These are phyloP conservation scores for Cutaneotrichosporon dermatis DNA, from an alignment of 1,284 basidiomycete genomes.

Conservation along the genomic window DNA sequence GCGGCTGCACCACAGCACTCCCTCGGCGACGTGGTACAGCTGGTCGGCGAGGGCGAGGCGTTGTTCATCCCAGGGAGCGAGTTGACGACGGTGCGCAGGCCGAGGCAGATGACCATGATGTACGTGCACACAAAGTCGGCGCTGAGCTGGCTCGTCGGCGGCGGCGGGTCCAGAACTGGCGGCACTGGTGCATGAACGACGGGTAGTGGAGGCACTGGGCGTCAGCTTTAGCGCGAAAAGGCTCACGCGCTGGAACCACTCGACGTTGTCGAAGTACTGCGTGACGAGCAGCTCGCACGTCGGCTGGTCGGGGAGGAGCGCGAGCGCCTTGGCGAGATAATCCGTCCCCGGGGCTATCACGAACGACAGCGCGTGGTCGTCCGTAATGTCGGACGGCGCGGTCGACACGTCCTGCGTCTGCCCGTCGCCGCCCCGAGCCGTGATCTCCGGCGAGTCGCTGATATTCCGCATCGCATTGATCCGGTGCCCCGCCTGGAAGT, in stretches of 20 bases:
- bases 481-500: slow-evolving; percentile 20
- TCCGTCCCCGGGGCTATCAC: slow-evolving; percentile 12
- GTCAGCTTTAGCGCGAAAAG: neutral
- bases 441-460: slow-evolving; percentile 6
- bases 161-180: slow-evolving; percentile 9
- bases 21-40: slow-evolving; percentile 19
- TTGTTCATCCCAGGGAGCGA: slow-evolving; percentile 10
- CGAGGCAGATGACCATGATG: slow-evolving; percentile 21
- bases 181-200: slow-evolving; percentile 17
- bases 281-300: slow-evolving; percentile 15
- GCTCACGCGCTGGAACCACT: slow-evolving; percentile 22
- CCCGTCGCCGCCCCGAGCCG: neutral
- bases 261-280: slow-evolving; percentile 21
- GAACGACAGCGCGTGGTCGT: slow-evolving; percentile 17
- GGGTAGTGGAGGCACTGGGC: slow-evolving; percentile 19
- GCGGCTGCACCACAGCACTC: slow-evolving; percentile 20
- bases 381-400: neutral
- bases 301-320: slow-evolving; percentile 12
- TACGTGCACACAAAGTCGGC: slow-evolving; percentile 19
- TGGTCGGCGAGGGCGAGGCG: slow-evolving; percentile 11
- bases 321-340: slow-evolving; percentile 18
- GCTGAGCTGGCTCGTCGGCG: neutral
- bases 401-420: neutral
- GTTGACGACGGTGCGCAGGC: slow-evolving; percentile 7
- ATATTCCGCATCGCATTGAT: slow-evolving; percentile 22